Evolutionary conservation across 768 basidiomycete species (phyloP).

Genomic region (Sarcodon aspratus): DNA sequence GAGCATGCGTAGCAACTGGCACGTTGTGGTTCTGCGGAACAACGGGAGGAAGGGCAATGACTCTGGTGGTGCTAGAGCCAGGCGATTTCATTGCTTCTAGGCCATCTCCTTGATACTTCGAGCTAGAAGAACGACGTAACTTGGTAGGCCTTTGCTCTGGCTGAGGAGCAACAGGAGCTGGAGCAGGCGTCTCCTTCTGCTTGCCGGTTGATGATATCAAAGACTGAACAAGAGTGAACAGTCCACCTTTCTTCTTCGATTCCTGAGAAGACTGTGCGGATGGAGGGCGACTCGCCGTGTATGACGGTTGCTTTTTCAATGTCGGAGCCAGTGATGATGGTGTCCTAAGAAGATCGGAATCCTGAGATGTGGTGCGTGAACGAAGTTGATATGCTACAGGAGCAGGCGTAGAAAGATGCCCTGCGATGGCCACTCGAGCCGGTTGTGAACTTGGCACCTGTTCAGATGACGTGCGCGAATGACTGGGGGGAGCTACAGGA

Average conservation of each 20-base stretch:
- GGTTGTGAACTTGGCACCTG: constrained; percentile 17
- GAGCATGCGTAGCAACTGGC: too few relatives aligned
- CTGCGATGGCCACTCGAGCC: constrained; percentile 17
- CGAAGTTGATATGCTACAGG: constrained; percentile 14
- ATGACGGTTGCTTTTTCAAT: constrained; percentile 2
- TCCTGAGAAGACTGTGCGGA: constrained; percentile 27
- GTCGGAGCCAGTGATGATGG: constrained; percentile 7
- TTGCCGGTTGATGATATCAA: constrained; percentile 16
- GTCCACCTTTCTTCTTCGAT: constrained; percentile 24
- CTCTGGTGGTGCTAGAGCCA: background rate
- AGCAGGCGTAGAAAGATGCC: constrained; percentile 19
- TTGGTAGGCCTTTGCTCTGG: constrained; percentile 1
- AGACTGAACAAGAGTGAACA: constrained; percentile 27
- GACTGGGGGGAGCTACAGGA: constrained; percentile 3
- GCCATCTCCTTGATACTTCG: background rate
- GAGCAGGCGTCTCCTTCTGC: constrained; percentile 6
- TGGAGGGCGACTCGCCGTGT: constrained; percentile 15
- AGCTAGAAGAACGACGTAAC: background rate
- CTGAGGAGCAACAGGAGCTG: constrained; percentile 1
- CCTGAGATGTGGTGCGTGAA: constrained; percentile 29
- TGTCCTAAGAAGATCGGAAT: constrained; percentile 9
- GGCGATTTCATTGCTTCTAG: background rate
- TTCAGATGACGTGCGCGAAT: constrained; percentile 13
- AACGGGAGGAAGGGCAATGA: background rate
- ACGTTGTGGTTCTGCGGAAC: too few relatives aligned